Conservation (phyloP, 169 alveolate genomes). For the Plasmodium berghei region DNA sequence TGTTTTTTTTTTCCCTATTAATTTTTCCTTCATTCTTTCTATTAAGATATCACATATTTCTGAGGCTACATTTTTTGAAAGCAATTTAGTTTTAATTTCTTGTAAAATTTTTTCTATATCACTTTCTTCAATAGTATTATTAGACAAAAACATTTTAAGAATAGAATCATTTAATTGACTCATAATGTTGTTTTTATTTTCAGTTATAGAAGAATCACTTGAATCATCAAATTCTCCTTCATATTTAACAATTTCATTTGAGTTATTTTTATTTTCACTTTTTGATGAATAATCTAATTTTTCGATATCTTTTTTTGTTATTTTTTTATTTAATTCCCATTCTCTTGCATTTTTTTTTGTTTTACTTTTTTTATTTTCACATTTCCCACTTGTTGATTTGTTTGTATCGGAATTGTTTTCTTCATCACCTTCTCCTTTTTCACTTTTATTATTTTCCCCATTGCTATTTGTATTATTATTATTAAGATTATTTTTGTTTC, state of each 20-base stretch:
- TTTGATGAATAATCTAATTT: constrained; percentile 64
- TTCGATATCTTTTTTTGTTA: constrained; percentile 42
- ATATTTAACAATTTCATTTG: constrained; percentile 17
- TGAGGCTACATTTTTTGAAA: constrained; percentile 93
- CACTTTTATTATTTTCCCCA: constrained; percentile 1
- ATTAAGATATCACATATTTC: constrained; percentile 92
- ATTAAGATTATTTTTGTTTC: neutral
- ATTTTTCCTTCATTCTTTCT: constrained; percentile 87
- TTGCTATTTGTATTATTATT: neutral
- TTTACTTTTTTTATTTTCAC: constrained; percentile 35
- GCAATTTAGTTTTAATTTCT: constrained; percentile 85
- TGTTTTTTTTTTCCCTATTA: constrained; percentile 89
- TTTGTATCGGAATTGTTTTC: constrained; percentile 8
- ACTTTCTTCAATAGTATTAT: constrained; percentile 88
- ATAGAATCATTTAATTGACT: constrained; percentile 87
- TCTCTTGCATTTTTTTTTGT: constrained; percentile 65
- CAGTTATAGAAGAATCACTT: constrained; percentile 50
- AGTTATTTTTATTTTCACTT: constrained; percentile 11
- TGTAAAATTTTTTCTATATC: constrained; percentile 90
- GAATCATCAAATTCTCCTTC: constrained; percentile 63
- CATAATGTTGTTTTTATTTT: constrained; percentile 16
- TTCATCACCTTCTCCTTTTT: constrained; percentile 8
- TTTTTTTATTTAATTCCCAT: constrained; percentile 66
- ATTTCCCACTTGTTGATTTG: neutral
- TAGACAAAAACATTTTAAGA: constrained; percentile 85